Evolutionary conservation across 257 asterid species (phyloP), one percentile per base, ranked within the genome.

Genomic region (Rubia yunnanensis): DNA sequence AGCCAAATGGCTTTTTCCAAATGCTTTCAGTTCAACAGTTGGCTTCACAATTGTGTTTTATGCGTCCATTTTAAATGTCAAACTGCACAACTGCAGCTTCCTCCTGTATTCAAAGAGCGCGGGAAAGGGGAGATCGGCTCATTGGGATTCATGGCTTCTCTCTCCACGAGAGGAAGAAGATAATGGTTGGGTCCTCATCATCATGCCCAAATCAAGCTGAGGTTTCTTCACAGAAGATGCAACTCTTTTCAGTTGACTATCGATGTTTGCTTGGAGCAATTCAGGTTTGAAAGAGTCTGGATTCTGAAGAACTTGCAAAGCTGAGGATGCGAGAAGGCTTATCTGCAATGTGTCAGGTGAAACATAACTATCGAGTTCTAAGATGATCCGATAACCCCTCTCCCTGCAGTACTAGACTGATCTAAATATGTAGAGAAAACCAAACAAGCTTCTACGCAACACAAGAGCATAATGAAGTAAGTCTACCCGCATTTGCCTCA

Each of bases 281-380:
- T 79, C 60, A 28, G 88, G 88, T 14, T 87, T 73, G 59, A 81
- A 72, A 71, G 67, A 1, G 24, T 82, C 83, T 27, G 90, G 85
- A 59, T 73, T 75, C 78, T 80, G 74, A 39, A 82, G 69, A 54
- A 78, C 80, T 71, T 77, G 63, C 76, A 82, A 32, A 20, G 83
- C 67, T 35, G 81, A 72, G 69, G 68, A 77, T 66, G 86, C 88
- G 1, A 71, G 78, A 69, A 74, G 32, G 68, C 31, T 64, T n/a
- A 64, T 64, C 58, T 64, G 58, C 68, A 46, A 44, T n/a, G 18
- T 27, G 36, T 64, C 44, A 28, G 68, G 44, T 10, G 36, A 24
- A 5, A 39, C 9, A n/a, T 9, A 44, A 41, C 26, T 6, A 20
- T n/a, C 63, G 7, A 27, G 41, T 35, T 58, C 34, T n/a, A n/a